A percentile compares a stretch with the other conserved stretches of the same genome.
These are phyloP conservation scores for Lactarius sp. DNA, from an alignment of 768 basidiomycete genomes.

Conservation along the genomic window DNA sequence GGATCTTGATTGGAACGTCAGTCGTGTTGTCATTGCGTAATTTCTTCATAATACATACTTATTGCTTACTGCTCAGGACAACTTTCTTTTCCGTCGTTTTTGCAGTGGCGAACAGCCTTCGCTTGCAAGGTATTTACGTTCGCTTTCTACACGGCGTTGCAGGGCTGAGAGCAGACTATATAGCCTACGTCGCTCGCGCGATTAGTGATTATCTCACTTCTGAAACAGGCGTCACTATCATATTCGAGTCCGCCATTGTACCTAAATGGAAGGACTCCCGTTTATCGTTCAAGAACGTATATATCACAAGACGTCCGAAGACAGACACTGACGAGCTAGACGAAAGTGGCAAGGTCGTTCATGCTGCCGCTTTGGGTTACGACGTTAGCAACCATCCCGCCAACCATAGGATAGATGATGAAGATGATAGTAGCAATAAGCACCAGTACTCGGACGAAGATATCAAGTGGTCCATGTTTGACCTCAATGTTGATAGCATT, in stretches of 20 bases:
- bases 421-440: constrained; percentile 35
- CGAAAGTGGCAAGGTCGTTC: constrained; percentile 37
- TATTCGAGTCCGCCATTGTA: constrained; percentile 97
- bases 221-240: constrained; percentile 89
- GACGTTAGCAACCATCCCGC: constrained; percentile 75
- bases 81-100: constrained; percentile 95
- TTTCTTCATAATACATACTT: neutral
- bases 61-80: constrained; percentile 46
- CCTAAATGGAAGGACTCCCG: constrained; percentile 96
- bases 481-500: constrained; percentile 89
- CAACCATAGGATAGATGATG: constrained; percentile 62
- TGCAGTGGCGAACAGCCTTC: constrained; percentile 80
- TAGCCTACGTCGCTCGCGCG: constrained; percentile 79
- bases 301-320: constrained; percentile 73
- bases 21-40: constrained; percentile 30
- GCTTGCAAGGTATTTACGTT: constrained; percentile 58
- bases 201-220: constrained; percentile 92
- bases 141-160: neutral
- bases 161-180: constrained; percentile 6
- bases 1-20: constrained; percentile 93
- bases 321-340: neutral
- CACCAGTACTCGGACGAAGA: constrained; percentile 44
- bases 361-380: constrained; percentile 57
- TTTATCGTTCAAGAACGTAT: constrained; percentile 96
- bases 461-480: constrained; percentile 82